A percentile compares a stretch with the other conserved stretches of the same genome.
phyloP scores from a whole-genome alignment of 805 yeast species.

The Schwanniomyces occidentalis region DNA sequence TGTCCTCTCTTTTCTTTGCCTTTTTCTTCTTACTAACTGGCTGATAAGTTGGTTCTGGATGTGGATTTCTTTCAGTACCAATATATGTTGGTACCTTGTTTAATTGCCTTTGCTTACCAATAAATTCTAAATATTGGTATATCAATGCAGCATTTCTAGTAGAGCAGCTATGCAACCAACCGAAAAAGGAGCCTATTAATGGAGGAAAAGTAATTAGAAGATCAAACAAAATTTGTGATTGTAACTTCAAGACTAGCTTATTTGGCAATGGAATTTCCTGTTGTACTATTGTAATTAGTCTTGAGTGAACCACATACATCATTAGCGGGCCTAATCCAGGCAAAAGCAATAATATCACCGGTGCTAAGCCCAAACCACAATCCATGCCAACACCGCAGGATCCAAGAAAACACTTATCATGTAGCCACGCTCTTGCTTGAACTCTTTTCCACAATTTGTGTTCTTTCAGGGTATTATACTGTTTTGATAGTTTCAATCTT shows the following conservation, averaged over 20 bases:
- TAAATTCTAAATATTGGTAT: constrained; percentile 37
- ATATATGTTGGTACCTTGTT: constrained; percentile 19
- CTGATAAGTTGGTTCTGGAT: constrained; percentile 1
- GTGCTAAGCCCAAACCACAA: constrained; percentile 78
- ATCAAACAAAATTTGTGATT: constrained; percentile 75
- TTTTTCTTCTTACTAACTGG: neutral
- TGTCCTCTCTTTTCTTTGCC: neutral
- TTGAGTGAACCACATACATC: constrained; percentile 77
- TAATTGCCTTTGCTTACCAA: constrained; percentile 19
- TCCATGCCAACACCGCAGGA: constrained; percentile 64
- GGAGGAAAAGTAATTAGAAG: constrained; percentile 78
- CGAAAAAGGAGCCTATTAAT: constrained; percentile 68
- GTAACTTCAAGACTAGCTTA: constrained; percentile 63
- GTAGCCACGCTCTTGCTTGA: constrained; percentile 81
- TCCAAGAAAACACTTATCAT: constrained; percentile 82
- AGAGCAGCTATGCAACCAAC: constrained; percentile 84
- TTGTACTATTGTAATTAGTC: constrained; percentile 63
- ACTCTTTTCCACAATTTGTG: constrained; percentile 68
- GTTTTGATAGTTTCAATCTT: constrained; percentile 60
- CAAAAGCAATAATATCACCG: constrained; percentile 59
- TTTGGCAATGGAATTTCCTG: constrained; percentile 57
- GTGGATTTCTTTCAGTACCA: constrained; percentile 11
- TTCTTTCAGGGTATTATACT: constrained; percentile 51
- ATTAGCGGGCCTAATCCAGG: constrained; percentile 85
- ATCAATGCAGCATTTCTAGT: constrained; percentile 86